These are phyloP conservation scores for Aspergillus persii DNA, from an alignment of 2,329 filamentous ascomycete species.

Conservation along the genomic window DNA sequence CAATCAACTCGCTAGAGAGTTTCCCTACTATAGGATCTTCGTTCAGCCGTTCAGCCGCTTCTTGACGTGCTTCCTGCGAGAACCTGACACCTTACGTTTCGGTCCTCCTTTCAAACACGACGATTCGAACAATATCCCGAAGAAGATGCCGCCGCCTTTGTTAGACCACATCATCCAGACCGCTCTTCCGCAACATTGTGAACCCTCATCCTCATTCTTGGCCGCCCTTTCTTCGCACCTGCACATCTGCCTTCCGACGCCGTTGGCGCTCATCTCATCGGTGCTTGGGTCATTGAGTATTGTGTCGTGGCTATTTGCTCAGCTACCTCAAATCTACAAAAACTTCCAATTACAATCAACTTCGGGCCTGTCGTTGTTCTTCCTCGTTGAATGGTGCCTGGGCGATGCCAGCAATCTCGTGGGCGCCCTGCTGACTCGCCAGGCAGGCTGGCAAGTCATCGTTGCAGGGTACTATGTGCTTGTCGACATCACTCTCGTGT, in stretches of 20 bases:
- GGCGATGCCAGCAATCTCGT: constrained; percentile 64
- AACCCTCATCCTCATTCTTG: constrained; percentile 59
- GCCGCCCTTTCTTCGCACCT: constrained; percentile 57
- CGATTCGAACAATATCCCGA: neutral
- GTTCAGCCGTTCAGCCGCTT: neutral
- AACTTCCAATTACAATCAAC: constrained; percentile 64
- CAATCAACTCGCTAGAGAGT: neutral
- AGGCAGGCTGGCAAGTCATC: constrained; percentile 65
- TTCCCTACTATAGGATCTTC: neutral
- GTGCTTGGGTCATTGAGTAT: constrained; percentile 62
- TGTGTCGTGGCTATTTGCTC: constrained; percentile 66
- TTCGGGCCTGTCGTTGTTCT: constrained; percentile 63
- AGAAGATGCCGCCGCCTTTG: constrained; percentile 31
- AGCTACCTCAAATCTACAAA: constrained; percentile 68
- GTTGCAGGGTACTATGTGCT: constrained; percentile 65
- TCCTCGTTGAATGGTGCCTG: constrained; percentile 64
- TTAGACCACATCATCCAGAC: constrained; percentile 24
- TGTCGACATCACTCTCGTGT: constrained; percentile 61
- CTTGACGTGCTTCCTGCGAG: neutral
- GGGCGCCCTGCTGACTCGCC: constrained; percentile 61
- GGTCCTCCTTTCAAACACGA: neutral
- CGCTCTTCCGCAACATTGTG: constrained; percentile 58
- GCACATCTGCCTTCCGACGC: constrained; percentile 62
- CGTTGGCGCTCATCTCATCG: constrained; percentile 61
- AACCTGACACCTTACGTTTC: neutral